Evolutionary conservation across 768 basidiomycete genomes (phyloP).

Genomic region (Stropharia rugosoannulata): DNA sequence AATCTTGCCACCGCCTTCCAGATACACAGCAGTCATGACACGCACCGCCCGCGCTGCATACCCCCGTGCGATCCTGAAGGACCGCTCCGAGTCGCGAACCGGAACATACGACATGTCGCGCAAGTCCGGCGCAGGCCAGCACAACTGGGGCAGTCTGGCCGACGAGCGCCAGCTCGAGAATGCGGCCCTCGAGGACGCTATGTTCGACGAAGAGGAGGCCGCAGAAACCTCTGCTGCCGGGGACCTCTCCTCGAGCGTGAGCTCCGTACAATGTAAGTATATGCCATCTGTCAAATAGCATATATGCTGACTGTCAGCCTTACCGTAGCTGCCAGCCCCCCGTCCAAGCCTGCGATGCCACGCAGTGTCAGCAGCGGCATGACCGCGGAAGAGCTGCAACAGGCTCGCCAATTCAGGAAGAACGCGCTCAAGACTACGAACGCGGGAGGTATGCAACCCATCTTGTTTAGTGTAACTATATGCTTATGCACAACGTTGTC

Average conservation of each 20-base stretch:
- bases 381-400: conserved; percentile 64
- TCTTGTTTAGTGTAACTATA: background rate
- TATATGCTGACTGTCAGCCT: background rate
- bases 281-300: background rate
- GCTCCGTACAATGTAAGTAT: conserved; percentile 1
- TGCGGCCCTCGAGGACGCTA: conserved; percentile 59
- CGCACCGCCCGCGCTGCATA: conserved; percentile 74
- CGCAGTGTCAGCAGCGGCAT: conserved; percentile 39
- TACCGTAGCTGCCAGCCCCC: conserved; percentile 21
- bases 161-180: conserved; percentile 64
- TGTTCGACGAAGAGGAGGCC: conserved; percentile 40
- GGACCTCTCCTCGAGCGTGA: conserved; percentile 7
- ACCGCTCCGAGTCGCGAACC: conserved; percentile 77
- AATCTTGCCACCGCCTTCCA: background rate
- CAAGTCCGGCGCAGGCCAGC: conserved; percentile 77
- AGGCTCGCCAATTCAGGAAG: conserved; percentile 69
- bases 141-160: conserved; percentile 82
- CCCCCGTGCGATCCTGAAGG: conserved; percentile 70
- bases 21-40: conserved; percentile 50
- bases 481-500: background rate
- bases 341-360: conserved; percentile 27
- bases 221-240: conserved; percentile 14
- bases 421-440: conserved; percentile 63
- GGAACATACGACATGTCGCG: conserved; percentile 71
- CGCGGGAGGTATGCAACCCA: conserved; percentile 41